Evolutionary conservation across 202 grass and related monocot genomes (phyloP).

Genomic region (Brachypodium distachyon): DNA sequence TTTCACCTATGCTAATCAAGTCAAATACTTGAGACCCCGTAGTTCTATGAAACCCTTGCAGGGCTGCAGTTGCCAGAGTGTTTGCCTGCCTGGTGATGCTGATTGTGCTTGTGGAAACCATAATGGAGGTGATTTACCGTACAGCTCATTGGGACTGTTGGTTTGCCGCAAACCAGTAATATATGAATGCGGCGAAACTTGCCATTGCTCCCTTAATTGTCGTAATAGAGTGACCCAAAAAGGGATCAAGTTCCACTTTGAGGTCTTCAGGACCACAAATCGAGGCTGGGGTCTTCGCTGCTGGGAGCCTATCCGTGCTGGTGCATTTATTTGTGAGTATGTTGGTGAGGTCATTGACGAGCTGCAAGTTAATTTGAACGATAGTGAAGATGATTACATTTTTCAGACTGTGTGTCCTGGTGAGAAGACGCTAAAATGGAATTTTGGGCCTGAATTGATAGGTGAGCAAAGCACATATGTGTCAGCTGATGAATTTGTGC

Average conservation of each 20-base stretch:
- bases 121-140: slow-evolving; percentile 66
- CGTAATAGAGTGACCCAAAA: slow-evolving; percentile 79
- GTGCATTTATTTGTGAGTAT: slow-evolving; percentile 86
- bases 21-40: slow-evolving; percentile 36
- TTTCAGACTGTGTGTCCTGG: slow-evolving; percentile 61
- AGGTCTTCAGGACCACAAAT: slow-evolving; percentile 62
- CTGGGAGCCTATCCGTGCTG: slow-evolving; percentile 67
- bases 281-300: slow-evolving; percentile 69
- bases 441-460: slow-evolving; percentile 60
- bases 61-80: slow-evolving; percentile 63
- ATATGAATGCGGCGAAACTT: slow-evolving; percentile 58
- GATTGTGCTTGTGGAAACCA: slow-evolving; percentile 55
- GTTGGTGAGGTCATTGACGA: slow-evolving; percentile 66
- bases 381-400: slow-evolving; percentile 59
- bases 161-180: slow-evolving; percentile 50
- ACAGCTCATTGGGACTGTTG: slow-evolving; percentile 63
- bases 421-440: slow-evolving; percentile 76
- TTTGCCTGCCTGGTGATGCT: slow-evolving; percentile 75
- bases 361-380: slow-evolving; percentile 49
- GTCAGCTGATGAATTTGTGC: slow-evolving; percentile 38
- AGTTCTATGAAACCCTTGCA: slow-evolving; percentile 42
- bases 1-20: slow-evolving; percentile 56
- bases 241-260: slow-evolving; percentile 59
- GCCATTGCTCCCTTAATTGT: slow-evolving; percentile 56
- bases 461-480: slow-evolving; percentile 43